Evolutionary conservation across 1,284 basidiomycete genomes (phyloP), one percentile per base, ranked within the genome.

Genomic region (Microbotryum lychnidis-dioicae): DNA sequence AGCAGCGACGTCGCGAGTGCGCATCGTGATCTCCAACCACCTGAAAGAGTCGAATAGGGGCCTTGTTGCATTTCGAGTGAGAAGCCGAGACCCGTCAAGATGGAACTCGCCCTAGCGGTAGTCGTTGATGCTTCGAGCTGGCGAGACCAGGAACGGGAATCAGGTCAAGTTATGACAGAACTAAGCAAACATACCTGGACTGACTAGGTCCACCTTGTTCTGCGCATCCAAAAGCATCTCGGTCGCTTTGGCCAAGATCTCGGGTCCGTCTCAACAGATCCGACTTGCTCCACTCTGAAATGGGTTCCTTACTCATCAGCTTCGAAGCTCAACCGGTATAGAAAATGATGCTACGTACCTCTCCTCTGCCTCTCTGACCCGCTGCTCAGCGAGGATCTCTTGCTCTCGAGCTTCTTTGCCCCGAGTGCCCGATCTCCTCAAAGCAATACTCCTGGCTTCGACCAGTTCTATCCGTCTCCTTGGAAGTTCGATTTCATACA

Each of bases 11-110:
- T 73, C 6, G 79, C 80, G 31, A 80, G 72, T 0, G 76, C 72
- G 59, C 83, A 82, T 10, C 85, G 79, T 62, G 83, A 83, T 27
- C 81, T 76, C 86, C 86, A 89, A 0, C 86, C 86, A 21, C 86
- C 86, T 1, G 83, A 86, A 12, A 88, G 77, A 0, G 77, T 73
- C 0, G 73, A 72, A 57, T 82, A 80, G 0, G 79, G 78, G 1
- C 76, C 76, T 20, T 78, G 73, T 12, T 84, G 78, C 70, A 80
- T 80, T 4, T 78, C 78, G 37, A 77, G 70, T 0, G 75, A 76
- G 72, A 88, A 87, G 1, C 85, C 85, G n/a, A 89, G 76, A 1
- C 85, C 85, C 31, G 75, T 73, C 9, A 87, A 75, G 60, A 89
- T 83, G 1, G 74, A 71, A 46, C 79, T 77, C 0, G 85, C 85